Evolutionary conservation across 2,329 filamentous ascomycete genomes (phyloP).

Genomic region (Sporothrix dimorphospora): DNA sequence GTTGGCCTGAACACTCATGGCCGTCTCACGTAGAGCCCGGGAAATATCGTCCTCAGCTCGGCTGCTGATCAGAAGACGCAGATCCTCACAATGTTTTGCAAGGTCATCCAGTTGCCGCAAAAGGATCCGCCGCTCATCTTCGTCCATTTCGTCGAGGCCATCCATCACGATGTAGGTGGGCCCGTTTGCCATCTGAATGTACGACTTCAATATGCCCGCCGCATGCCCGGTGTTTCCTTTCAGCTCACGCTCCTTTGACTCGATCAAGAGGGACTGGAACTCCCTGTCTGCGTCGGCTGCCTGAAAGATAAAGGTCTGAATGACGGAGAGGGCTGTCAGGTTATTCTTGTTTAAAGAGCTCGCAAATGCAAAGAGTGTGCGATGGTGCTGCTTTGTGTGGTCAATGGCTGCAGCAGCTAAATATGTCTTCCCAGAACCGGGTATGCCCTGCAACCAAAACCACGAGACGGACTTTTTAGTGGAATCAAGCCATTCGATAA

Average conservation of each 20-base stretch:
- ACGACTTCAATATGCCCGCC: neutral
- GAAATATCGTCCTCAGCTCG: constrained; percentile 11
- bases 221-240: constrained; percentile 5
- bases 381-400: constrained; percentile 3
- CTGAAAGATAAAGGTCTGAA: constrained; percentile 8
- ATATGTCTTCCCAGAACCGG: constrained; percentile 15
- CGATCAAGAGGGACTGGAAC: neutral
- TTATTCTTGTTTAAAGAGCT: neutral
- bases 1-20: neutral
- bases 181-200: neutral
- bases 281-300: neutral
- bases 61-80: constrained; percentile 13
- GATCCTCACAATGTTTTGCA: neutral
- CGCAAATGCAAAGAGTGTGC: neutral
- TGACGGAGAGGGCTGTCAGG: constrained; percentile 3
- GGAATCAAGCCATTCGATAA: constrained; percentile 2
- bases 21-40: neutral
- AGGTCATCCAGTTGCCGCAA: neutral
- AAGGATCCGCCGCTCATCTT: neutral
- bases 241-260: constrained; percentile 9
- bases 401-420: neutral
- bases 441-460: constrained; percentile 11
- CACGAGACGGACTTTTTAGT: neutral
- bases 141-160: constrained; percentile 16
- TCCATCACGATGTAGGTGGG: constrained; percentile 15